A percentile compares a stretch with the other conserved stretches of the same genome.
These are phyloP conservation scores for Fusarium anguioides DNA, from an alignment of 2,329 filamentous ascomycete genomes.

Conservation along the genomic window DNA sequence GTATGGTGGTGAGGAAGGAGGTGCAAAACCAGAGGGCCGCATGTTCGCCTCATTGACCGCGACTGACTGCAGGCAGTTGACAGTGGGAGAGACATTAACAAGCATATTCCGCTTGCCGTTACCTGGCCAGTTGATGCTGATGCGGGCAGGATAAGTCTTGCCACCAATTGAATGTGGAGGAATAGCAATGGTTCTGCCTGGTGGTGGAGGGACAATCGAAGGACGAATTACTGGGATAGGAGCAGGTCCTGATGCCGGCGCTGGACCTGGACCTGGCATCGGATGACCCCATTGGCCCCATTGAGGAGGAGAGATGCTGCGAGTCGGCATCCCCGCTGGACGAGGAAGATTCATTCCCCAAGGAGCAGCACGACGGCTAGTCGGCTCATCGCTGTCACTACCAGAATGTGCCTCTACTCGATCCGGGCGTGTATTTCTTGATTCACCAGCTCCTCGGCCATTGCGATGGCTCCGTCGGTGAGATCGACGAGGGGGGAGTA, in stretches of 20 bases:
- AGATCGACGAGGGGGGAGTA: slow-evolving; percentile 14
- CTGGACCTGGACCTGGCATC: neutral
- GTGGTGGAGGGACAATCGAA: slow-evolving; percentile 1
- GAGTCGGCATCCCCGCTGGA: slow-evolving; percentile 9
- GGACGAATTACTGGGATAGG: slow-evolving; percentile 4
- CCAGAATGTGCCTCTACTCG: slow-evolving; percentile 17
- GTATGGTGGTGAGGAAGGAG: neutral
- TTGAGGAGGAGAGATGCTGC: slow-evolving; percentile 8
- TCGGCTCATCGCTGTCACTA: slow-evolving; percentile 13
- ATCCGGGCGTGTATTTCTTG: slow-evolving; percentile 19
- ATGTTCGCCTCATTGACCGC: slow-evolving; percentile 37
- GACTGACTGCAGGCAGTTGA: slow-evolving; percentile 50
- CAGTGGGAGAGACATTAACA: slow-evolving; percentile 42
- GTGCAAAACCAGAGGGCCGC: slow-evolving; percentile 26
- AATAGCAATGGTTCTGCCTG: slow-evolving; percentile 11
- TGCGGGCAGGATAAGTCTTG: slow-evolving; percentile 39
- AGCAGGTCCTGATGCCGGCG: neutral
- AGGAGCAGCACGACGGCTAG: slow-evolving; percentile 5
- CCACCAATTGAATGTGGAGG: slow-evolving; percentile 3
- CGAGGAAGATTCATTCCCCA: slow-evolving; percentile 19
- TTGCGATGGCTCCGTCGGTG: slow-evolving; percentile 26
- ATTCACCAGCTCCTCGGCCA: slow-evolving; percentile 16
- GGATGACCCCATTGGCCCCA: slow-evolving; percentile 11
- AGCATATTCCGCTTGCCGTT: slow-evolving; percentile 48
- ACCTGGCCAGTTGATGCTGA: slow-evolving; percentile 45